Conservation (phyloP, 495 filamentous ascomycete genomes). For the Echria macrotheca region DNA sequence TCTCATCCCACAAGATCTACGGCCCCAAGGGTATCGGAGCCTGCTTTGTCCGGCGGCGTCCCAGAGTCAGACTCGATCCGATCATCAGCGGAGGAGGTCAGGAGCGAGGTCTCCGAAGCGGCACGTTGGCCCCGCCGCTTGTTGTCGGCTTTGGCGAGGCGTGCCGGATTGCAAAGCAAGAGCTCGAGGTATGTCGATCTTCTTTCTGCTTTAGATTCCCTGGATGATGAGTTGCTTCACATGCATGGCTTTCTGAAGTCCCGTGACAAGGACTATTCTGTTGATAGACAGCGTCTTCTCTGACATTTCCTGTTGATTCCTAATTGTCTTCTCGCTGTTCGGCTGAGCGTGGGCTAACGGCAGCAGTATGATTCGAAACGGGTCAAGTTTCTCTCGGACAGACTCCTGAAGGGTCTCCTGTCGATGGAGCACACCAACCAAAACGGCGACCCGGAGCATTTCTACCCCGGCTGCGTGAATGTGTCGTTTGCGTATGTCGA, state of each 20-base stretch:
- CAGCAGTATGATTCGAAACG: conserved; percentile 83
- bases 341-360: conserved; percentile 13
- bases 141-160: conserved; percentile 94
- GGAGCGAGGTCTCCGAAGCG: conserved; percentile 88
- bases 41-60: conserved; percentile 87
- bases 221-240: conserved; percentile 64
- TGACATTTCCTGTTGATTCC: neutral
- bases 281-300: conserved; percentile 1
- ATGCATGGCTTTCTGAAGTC: conserved; percentile 62
- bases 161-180: conserved; percentile 81
- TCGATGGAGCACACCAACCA: conserved; percentile 85
- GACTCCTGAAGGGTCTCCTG: conserved; percentile 73
- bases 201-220: conserved; percentile 6
- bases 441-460: conserved; percentile 76
- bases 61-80: conserved; percentile 88
- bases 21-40: conserved; percentile 96
- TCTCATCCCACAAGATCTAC: conserved; percentile 99
- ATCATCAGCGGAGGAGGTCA: conserved; percentile 96
- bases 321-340: conserved; percentile 4
- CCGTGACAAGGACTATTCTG: conserved; percentile 34
- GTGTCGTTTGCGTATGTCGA: conserved; percentile 98
- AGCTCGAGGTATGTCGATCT: conserved; percentile 67
- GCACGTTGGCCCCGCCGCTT: conserved; percentile 83
- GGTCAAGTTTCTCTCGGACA: conserved; percentile 74
- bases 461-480: conserved; percentile 97